A percentile compares a stretch with the other conserved stretches of the same genome.
Evolutionary conservation across 2,329 filamentous ascomycete genomes (phyloP).

Genomic region (Cadophora gregata): DNA sequence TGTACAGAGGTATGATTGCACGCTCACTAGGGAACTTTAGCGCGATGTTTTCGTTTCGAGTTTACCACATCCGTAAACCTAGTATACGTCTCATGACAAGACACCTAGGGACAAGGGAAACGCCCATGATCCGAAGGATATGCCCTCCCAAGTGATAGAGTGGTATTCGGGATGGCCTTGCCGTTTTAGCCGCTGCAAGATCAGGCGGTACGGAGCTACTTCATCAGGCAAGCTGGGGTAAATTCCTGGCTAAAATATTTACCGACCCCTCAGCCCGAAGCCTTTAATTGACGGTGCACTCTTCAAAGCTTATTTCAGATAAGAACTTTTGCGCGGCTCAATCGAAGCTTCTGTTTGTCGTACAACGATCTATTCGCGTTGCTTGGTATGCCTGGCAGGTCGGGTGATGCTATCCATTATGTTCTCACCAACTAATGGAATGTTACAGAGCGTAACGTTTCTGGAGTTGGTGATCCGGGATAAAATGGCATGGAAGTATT

Average conservation of each 20-base stretch:
- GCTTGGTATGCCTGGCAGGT: background rate
- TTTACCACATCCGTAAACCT: background rate
- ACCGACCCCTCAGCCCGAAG: background rate
- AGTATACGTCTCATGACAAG: background rate
- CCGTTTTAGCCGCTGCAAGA: slow-evolving; percentile 4
- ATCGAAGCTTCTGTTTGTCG: background rate
- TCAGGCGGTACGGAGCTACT: slow-evolving; percentile 4
- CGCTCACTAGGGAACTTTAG: slow-evolving; percentile 6
- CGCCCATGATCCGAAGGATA: background rate
- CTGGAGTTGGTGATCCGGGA: background rate
- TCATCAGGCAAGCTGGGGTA: slow-evolving; percentile 4
- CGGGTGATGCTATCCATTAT: background rate
- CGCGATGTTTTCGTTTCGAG: background rate
- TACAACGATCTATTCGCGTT: slow-evolving; percentile 11
- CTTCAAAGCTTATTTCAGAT: slow-evolving; percentile 10
- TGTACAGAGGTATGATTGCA: slow-evolving; percentile 6
- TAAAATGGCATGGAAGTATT: background rate
- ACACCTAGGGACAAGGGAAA: background rate
- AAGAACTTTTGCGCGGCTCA: background rate
- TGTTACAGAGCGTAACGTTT: background rate
- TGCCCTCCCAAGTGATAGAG: background rate
- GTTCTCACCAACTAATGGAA: background rate
- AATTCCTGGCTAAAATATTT: background rate
- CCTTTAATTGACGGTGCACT: slow-evolving; percentile 1
- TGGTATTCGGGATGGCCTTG: background rate